Percentiles rank a stretch among this genome's conserved stretches.
These are phyloP conservation scores for Phyllosticta ampelicida DNA, from an alignment of 2,329 filamentous ascomycete genomes.

Conservation along the genomic window DNA sequence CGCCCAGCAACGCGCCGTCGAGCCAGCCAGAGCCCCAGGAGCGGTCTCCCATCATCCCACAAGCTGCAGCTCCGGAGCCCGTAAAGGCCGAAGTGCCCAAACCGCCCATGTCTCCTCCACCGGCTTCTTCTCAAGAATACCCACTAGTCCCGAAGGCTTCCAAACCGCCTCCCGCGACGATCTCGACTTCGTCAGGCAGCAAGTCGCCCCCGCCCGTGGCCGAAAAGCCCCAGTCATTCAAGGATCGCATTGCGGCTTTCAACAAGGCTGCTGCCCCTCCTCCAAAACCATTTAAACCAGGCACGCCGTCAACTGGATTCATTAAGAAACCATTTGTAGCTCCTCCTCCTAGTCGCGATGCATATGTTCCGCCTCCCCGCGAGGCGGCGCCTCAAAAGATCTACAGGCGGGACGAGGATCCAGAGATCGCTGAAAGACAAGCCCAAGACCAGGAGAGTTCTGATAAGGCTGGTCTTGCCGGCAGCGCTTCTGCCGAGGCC, in stretches of 20 bases:
- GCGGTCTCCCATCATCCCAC: constrained; percentile 1
- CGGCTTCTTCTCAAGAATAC: constrained; percentile 28
- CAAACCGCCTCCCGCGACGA: constrained; percentile 29
- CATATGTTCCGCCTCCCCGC: constrained; percentile 69
- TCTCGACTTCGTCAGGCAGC: constrained; percentile 28
- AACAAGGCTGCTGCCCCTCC: constrained; percentile 82
- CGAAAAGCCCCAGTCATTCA: constrained; percentile 84
- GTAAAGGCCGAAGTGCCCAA: constrained; percentile 2
- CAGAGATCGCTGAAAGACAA: constrained; percentile 50
- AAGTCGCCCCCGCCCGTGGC: constrained; percentile 52
- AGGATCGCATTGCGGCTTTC: constrained; percentile 92
- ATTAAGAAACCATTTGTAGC: constrained; percentile 97
- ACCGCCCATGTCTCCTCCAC: constrained; percentile 17
- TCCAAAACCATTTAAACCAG: constrained; percentile 79
- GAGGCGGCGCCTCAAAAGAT: constrained; percentile 62
- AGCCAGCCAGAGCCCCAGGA: constrained; percentile 1
- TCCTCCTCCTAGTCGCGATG: constrained; percentile 83
- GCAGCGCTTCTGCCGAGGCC: constrained; percentile 32
- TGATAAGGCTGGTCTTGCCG: constrained; percentile 54
- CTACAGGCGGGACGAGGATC: constrained; percentile 82
- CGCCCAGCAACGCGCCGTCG: not conserved
- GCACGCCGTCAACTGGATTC: constrained; percentile 56
- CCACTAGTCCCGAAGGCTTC: constrained; percentile 19
- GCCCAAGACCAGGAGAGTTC: constrained; percentile 56
- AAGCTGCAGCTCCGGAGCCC: constrained; percentile 3